Conservation (phyloP, 2,329 filamentous ascomycete species). For the Sporothrix brasiliensis region DNA sequence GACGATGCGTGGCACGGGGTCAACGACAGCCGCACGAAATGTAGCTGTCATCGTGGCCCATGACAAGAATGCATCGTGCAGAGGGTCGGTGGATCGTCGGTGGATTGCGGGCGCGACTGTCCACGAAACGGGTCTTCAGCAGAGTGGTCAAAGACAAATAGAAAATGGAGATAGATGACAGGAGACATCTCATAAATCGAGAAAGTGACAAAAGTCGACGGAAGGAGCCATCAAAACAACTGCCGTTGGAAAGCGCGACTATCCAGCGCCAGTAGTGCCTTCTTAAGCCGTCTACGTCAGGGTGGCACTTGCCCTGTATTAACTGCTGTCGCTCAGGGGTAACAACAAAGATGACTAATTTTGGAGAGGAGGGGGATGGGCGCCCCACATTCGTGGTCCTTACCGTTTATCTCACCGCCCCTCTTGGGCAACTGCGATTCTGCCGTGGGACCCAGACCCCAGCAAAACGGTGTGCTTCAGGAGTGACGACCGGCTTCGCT, state of each 20-base stretch:
- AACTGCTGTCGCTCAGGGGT: slow-evolving; percentile 8
- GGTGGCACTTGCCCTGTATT: background rate
- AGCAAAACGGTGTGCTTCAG: background rate
- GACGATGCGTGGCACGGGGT: background rate
- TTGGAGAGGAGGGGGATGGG: background rate
- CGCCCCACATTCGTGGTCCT: background rate
- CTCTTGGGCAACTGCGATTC: slow-evolving; percentile 2
- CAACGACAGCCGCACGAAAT: background rate
- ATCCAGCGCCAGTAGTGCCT: background rate
- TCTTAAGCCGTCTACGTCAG: background rate
- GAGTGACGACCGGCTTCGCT: background rate
- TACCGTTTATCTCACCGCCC: slow-evolving; percentile 3
- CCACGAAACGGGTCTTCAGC: background rate
- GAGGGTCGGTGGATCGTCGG: background rate
- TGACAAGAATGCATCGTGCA: background rate
- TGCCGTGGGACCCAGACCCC: slow-evolving; percentile 21
- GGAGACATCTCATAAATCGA: slow-evolving; percentile 5
- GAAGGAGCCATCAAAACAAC: slow-evolving; percentile 9
- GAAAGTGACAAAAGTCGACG: background rate
- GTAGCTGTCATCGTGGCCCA: background rate
- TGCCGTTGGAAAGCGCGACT: slow-evolving; percentile 19
- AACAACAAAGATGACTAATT: slow-evolving; percentile 18
- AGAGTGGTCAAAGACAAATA: too few species aligned
- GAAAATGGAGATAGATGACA: background rate
- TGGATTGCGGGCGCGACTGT: background rate